Base-by-base conservation (phyloP, 1,139 yeast genomes). In the Yamadazyma diddensiae region DNA sequence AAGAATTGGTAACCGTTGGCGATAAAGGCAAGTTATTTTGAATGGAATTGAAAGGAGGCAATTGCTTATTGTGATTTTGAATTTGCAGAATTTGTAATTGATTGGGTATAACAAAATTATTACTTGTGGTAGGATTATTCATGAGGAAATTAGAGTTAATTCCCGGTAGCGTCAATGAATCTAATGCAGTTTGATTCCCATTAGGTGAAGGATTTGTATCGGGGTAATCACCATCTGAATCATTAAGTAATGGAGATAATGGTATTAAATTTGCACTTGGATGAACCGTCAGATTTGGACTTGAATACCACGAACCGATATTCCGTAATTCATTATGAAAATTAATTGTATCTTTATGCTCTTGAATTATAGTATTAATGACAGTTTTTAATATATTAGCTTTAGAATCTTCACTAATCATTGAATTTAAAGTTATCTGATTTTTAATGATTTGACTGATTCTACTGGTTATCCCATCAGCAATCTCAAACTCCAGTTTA, bases 31-130 rank as follows among this genome's bases (percentile, higher is more conserved):
- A 42, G 29, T 51, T 61, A 44, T 58, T 59, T 35, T 62, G 70
- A 23, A 63, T 60, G 6, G 62, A 45, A 37, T 62, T 62, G 42
- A 64, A 60, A 2, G 69, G 58, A 2, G 70, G 70, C 13, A 64
- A 43, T 39, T 59, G 67, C 29, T 57, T 62, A 31, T 43, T 49
- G 30, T 58, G 65, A 33, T 53, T 58, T 30, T 59, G 65, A 17
- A 53, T 49, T 38, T 45, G 60, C 45, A 49, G 53, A 29, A 49
- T 24, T 27, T 38, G 49, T n/a, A 39, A 27, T 25, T 41, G 48
- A 29, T 39, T 42, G 10, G 49, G 48, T 20, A 37, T 41, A 8
- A 42, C 41, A 29, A 45, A 42, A 15, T 35, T 39, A n/a, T 18
- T 13, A 10, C 28, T 15, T 25, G 15, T 15, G 13, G 6, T 13